These are phyloP conservation scores for Colletotrichum gloeosporioides DNA, from an alignment of 2,329 filamentous ascomycete genomes.

Conservation along the genomic window DNA sequence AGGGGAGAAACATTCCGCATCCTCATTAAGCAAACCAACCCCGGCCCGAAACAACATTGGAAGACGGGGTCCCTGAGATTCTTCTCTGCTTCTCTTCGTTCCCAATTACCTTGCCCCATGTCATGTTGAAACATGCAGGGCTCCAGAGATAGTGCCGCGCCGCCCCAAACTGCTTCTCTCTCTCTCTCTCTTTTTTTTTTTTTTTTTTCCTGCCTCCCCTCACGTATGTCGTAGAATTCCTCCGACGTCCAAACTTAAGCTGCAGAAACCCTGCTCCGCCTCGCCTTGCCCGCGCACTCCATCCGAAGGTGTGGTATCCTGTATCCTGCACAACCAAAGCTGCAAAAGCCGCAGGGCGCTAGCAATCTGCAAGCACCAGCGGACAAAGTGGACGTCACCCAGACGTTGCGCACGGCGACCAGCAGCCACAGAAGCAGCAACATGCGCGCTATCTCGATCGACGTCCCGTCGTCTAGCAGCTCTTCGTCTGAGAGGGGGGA, in stretches of 20 bases:
- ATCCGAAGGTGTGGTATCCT: not conserved
- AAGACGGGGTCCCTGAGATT: not conserved
- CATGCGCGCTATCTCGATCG: slow-evolving; percentile 12
- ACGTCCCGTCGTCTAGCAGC: not conserved
- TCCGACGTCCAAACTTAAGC: not conserved
- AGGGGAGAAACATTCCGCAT: slow-evolving; percentile 5
- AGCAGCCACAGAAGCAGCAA: not conserved
- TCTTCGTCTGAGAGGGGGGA: not conserved
- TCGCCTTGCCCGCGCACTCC: not conserved
- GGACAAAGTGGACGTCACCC: not conserved
- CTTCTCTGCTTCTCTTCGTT: not conserved
- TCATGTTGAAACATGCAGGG: slow-evolving; percentile 18
- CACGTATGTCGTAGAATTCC: not conserved
- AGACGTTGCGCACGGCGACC: slow-evolving; percentile 20
- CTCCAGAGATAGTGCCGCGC: not conserved
- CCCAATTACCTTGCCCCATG: not conserved
- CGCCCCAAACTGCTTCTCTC: not conserved
- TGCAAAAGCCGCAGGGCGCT: not conserved
- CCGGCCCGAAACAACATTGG: slow-evolving; percentile 16
- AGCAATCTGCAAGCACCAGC: not conserved
- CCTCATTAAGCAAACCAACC: not conserved
- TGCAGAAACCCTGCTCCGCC: not conserved
- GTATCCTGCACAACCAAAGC: not conserved
- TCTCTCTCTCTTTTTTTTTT: not conserved
- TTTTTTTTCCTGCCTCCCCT: not conserved